Base-by-base conservation (phyloP, 2,329 filamentous ascomycete species). In the Lithohypha guttulata region DNA sequence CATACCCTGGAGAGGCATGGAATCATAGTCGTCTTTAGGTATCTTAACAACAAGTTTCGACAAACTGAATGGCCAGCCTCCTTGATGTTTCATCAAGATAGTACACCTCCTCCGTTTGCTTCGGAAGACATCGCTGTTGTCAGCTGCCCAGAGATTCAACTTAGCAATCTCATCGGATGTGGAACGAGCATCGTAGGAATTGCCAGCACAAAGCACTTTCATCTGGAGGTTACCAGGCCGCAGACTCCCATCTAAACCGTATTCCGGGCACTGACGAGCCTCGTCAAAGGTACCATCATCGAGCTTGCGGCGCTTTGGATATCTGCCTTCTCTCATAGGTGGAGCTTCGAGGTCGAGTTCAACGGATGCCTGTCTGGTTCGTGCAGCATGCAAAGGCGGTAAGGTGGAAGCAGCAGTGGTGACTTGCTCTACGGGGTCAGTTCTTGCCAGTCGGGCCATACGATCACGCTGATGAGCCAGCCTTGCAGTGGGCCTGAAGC, bases 51-150 rank as follows among this genome's bases (percentile, higher is more conserved):
- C 71, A 34, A 96, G 64, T 61, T 89, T 89, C 51, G 85, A 81
- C 40, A 96, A 62, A 39, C 75, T 83, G 53, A 96, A 96, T 1
- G 82, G 75, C 2, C 81, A 81, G 25, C 77, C 77, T 30, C 83
- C 85, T 48, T 81, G 77, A 57, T 96, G 89, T 42, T 77, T 75
- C 41, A 96, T 61, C 9, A 96, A 69, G 51, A 96, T 76, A 55
- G 94, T 94, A 64, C 86, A 95, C 42, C 78, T 75, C 45, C 81
- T 81, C n/a, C 77, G 79, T 57, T 89, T 84, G 25, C 86, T 93
- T 61, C 86, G 93, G 56, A 95, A 96, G 2, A 94, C 84, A 8
- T 81, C 83, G 42, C 70, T 69, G 59, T 96, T 84, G 56, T 87
- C 79, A 50, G 75, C 77, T 21, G 15, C 9, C 3, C 13, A 37